Evolutionary conservation across 495 filamentous ascomycete genomes (phyloP).

Genomic region (Thermothielavioides terrestris): DNA sequence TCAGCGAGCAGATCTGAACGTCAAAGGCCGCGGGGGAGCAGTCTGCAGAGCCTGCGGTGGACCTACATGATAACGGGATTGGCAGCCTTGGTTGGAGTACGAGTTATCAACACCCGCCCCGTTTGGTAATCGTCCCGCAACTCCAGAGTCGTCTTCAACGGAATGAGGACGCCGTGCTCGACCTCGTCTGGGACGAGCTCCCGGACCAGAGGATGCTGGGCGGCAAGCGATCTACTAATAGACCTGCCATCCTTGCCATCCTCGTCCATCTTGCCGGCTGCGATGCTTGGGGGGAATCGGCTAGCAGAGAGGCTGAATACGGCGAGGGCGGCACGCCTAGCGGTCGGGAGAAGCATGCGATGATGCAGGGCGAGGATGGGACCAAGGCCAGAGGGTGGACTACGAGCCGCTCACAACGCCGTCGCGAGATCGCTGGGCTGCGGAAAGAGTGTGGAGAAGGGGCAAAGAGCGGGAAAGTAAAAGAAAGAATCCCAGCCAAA

Average conservation of each 20-base stretch:
- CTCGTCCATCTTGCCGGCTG: slow-evolving; percentile 18
- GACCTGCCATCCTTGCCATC: slow-evolving; percentile 19
- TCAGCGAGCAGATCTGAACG: slow-evolving; percentile 1
- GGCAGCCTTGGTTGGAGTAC: slow-evolving; percentile 43
- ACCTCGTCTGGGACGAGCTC: slow-evolving; percentile 24
- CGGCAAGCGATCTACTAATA: slow-evolving; percentile 16
- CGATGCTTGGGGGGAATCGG: not conserved
- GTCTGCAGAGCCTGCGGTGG: not conserved
- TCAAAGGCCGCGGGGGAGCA: too few relatives aligned
- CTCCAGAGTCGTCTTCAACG: slow-evolving; percentile 50
- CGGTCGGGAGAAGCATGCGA: not conserved
- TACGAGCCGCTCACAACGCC: not conserved
- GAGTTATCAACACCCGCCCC: slow-evolving; percentile 44
- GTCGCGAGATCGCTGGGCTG: not conserved
- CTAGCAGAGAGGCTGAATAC: not conserved
- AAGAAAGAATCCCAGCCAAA: slow-evolving; percentile 1
- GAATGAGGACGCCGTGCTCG: slow-evolving; percentile 38
- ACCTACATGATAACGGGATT: slow-evolving; percentile 47
- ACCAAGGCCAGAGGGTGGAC: not conserved
- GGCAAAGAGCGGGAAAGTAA: not conserved
- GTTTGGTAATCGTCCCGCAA: slow-evolving; percentile 38
- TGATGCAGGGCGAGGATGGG: not conserved
- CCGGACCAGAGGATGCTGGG: slow-evolving; percentile 22
- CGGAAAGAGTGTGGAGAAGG: not conserved
- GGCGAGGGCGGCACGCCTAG: not conserved